Evolutionary conservation across 2,329 filamentous ascomycete species (phyloP), one percentile per base, ranked within the genome.

Genomic region (Diaporthe citrichinensis): DNA sequence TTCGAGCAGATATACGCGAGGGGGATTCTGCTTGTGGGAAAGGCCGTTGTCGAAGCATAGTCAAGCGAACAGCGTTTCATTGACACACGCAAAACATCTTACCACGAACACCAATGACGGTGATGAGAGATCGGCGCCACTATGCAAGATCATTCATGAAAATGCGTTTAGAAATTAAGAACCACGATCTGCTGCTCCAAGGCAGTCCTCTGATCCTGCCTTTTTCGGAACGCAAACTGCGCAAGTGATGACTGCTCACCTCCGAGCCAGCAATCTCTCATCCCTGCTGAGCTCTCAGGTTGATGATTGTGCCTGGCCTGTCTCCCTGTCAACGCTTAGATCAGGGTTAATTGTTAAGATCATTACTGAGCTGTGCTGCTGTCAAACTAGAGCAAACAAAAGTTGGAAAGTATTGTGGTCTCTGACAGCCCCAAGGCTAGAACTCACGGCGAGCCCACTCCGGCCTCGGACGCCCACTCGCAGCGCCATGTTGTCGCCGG

Each of bases 121-220:
- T 31, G 49, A 17, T 39, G 65, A 53, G 41, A 6, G 10, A 14
- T 8, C 6, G 34, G 49, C 31, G 34, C 49, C 23, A 31, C 49
- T 55, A 12, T 31, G 49, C 31, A 28, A 39, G n/a, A 28, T 4
- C 14, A 53, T 53, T 53, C 2, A 41, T 69, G 65, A 53, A 68
- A 36, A 68, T 68, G 46, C 62, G 46, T 12, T 68, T 53, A 68
- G 46, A 39, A 68, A 68, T 28, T 23, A 55, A 53, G 15, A 55
- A 28, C n/a, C 46, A 69, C n/a, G 28, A 69, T 55, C 28, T 55
- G 31, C 49, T 69, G 65, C 65, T 69, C 15, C 65, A 28, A 25
- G 34, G 34, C 65, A 55, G 65, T 28, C 28, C n/a, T 20, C 34
- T 68, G 62, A 53, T 28, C 15, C 15, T 39, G 46, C 14, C 44